phyloP scores from a whole-genome alignment of 1,139 yeast species.

The Saccharomyces hybrid region DNA sequence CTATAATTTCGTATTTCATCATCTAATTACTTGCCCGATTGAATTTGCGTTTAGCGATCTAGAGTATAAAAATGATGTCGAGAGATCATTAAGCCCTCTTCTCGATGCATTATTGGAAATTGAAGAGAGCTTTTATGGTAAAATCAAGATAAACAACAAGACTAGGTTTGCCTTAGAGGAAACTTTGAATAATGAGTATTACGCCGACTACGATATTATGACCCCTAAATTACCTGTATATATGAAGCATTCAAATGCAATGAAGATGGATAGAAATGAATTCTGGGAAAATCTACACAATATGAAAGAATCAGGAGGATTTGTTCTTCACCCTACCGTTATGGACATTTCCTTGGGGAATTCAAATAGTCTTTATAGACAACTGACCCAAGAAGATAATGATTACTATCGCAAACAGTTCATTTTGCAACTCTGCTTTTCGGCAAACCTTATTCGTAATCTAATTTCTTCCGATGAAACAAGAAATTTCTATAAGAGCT shows the following conservation, averaged over 20 bases:
- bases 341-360: conserved; percentile 20
- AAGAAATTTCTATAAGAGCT: conserved; percentile 17
- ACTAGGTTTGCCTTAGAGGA: conserved; percentile 11
- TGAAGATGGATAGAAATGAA: conserved; percentile 11
- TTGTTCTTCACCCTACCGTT: conserved; percentile 18
- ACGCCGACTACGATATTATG: conserved; percentile 11
- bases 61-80: conserved; percentile 17
- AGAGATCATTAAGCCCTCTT: conserved; percentile 18
- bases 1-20: conserved; percentile 18
- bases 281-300: conserved; percentile 15
- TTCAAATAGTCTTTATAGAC: conserved; percentile 17
- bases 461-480: conserved; percentile 18
- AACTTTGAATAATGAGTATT: conserved; percentile 17
- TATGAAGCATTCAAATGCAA: conserved; percentile 11
- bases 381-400: conserved; percentile 18
- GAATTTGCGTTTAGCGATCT: conserved; percentile 18
- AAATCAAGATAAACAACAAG: conserved; percentile 13
- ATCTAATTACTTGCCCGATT: conserved; percentile 20
- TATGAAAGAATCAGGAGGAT: conserved; percentile 4
- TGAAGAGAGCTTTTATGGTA: conserved; percentile 25
- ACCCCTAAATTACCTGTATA: conserved; percentile 15
- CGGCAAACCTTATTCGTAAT: conserved; percentile 15
- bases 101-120: conserved; percentile 22
- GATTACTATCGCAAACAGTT: conserved; percentile 28
- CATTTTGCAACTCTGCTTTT: conserved; percentile 21